These are phyloP conservation scores for Cystobasidiaceae sp. DNA, from an alignment of 1,284 basidiomycete genomes.

Conservation along the genomic window DNA sequence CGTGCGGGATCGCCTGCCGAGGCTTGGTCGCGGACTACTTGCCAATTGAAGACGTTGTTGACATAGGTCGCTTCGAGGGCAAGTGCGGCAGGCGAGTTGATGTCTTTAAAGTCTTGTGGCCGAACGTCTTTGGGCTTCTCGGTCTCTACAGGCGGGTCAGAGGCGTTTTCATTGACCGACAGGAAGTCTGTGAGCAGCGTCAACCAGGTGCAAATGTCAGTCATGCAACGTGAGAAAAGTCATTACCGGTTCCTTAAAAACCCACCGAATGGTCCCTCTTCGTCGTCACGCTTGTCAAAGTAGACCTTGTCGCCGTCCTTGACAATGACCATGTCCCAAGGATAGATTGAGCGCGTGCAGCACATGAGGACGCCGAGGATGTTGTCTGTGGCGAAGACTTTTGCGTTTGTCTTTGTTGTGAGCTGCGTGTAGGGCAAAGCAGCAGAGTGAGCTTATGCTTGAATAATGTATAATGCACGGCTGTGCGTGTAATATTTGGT, in stretches of 20 bases:
- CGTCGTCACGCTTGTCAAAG: slow-evolving; percentile 82
- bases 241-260: no score
- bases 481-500: background rate
- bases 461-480: no score
- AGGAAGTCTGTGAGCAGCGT: slow-evolving; percentile 72
- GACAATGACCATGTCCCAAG: slow-evolving; percentile 96
- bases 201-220: no score
- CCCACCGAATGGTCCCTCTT: slow-evolving; percentile 81
- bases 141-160: slow-evolving; percentile 87
- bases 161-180: slow-evolving; percentile 97
- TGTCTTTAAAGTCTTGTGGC: slow-evolving; percentile 55
- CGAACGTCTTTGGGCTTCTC: slow-evolving; percentile 58
- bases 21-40: slow-evolving; percentile 76
- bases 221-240: no score
- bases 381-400: slow-evolving; percentile 89
- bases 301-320: slow-evolving; percentile 90
- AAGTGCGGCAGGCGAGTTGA: slow-evolving; percentile 90
- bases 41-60: slow-evolving; percentile 98
- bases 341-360: slow-evolving; percentile 88
- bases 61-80: slow-evolving; percentile 98
- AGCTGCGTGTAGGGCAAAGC: slow-evolving; percentile 53
- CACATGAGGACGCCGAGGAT: slow-evolving; percentile 97
- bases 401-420: slow-evolving; percentile 69
- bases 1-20: slow-evolving; percentile 46
- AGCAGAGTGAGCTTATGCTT: background rate